phyloP scores from a whole-genome alignment of 202 grass and related monocot species.

The Setaria italica region DNA sequence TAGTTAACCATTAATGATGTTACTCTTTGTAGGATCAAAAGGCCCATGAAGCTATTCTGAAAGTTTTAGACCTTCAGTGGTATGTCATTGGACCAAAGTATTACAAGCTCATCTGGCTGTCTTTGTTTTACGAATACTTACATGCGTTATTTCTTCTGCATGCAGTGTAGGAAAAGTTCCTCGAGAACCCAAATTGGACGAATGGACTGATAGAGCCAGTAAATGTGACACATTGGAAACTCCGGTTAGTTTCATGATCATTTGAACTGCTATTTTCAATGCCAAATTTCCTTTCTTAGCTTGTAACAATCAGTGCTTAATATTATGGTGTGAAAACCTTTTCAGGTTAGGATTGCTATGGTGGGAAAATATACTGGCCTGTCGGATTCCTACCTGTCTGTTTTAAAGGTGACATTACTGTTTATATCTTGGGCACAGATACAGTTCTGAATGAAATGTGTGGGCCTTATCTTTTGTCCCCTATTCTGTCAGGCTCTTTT shows the following conservation, averaged over 20 bases:
- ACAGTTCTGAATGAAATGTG: not conserved
- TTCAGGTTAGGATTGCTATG: constrained; percentile 95
- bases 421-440: not conserved
- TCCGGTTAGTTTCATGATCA: constrained; percentile 52
- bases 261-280: not conserved
- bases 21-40: constrained; percentile 75
- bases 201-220: constrained; percentile 79
- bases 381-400: constrained; percentile 90
- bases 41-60: constrained; percentile 90
- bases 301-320: constrained; percentile 21
- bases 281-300: not conserved
- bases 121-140: constrained; percentile 23
- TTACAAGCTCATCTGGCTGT: constrained; percentile 20
- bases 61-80: constrained; percentile 82
- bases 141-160: constrained; percentile 39
- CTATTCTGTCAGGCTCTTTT: constrained; percentile 75
- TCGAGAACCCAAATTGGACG: constrained; percentile 63
- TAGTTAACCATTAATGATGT: constrained; percentile 23
- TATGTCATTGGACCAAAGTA: constrained; percentile 40
- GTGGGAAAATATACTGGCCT: constrained; percentile 96
- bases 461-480: not conserved
- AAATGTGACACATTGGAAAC: constrained; percentile 69
- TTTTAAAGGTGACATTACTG: constrained; percentile 65
- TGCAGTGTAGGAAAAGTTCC: constrained; percentile 58
- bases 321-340: constrained; percentile 10